Evolutionary conservation across 768 basidiomycete species (phyloP).

Genomic region (Tremella yokohamensis): DNA sequence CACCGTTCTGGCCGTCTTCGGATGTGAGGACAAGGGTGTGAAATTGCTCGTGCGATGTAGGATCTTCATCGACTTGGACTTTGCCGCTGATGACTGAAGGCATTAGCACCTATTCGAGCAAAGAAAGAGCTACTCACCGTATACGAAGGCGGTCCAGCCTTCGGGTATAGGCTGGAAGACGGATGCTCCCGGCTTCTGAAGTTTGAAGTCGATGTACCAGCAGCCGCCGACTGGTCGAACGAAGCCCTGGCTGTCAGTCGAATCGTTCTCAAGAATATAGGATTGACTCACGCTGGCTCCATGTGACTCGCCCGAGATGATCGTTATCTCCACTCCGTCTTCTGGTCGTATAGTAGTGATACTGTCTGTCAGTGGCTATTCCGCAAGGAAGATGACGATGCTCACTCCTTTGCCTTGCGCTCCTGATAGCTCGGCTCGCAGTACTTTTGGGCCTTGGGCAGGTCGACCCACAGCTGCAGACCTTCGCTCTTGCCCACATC

Average conservation of each 20-base stretch:
- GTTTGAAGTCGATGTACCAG: constrained; percentile 81
- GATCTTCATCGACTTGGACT: constrained; percentile 59
- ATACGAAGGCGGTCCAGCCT: constrained; percentile 89
- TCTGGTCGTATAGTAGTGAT: constrained; percentile 53
- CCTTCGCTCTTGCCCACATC: constrained; percentile 67
- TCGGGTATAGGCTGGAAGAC: constrained; percentile 77
- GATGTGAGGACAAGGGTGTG: constrained; percentile 81
- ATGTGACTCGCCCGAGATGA: constrained; percentile 85
- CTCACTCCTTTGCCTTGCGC: constrained; percentile 45
- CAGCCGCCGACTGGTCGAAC: constrained; percentile 88
- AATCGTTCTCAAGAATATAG: not conserved
- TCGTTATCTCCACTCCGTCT: constrained; percentile 61
- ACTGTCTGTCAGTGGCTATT: constrained; percentile 48
- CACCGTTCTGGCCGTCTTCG: constrained; percentile 62
- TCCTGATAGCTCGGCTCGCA: constrained; percentile 55
- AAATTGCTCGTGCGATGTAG: constrained; percentile 57
- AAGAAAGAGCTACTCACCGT: constrained; percentile 57
- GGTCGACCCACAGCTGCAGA: constrained; percentile 62
- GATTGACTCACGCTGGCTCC: constrained; percentile 54
- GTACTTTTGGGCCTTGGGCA: constrained; percentile 66
- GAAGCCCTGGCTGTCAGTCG: constrained; percentile 57
- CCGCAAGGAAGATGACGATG: not conserved
- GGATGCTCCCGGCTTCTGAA: constrained; percentile 59
- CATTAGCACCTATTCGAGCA: not conserved
- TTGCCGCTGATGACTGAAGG: constrained; percentile 63